phyloP scores from a whole-genome alignment of 2,329 filamentous ascomycete species.

The Neofusicoccum sp. region DNA sequence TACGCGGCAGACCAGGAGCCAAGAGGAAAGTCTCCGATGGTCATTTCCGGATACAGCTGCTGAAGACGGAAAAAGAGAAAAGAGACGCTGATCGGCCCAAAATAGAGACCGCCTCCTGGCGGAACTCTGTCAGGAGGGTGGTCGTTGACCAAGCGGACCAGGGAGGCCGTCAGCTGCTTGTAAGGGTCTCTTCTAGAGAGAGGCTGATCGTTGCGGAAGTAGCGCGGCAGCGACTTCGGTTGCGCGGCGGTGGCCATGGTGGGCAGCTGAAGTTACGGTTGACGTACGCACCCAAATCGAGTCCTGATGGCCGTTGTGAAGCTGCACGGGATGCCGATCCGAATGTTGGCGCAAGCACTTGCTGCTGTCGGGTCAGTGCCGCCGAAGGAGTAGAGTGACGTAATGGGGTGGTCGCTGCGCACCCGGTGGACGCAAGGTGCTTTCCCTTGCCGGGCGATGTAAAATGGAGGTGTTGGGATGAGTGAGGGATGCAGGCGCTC shows the following conservation, averaged over 20 bases:
- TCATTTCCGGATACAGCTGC: conserved; percentile 51
- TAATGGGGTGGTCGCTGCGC: conserved; percentile 13
- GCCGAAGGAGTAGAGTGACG: conserved; percentile 8
- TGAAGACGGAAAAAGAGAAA: conserved; percentile 55
- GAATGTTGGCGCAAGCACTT: conserved; percentile 15
- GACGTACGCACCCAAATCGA: background rate
- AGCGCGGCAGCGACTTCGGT: conserved; percentile 38
- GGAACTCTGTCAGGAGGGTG: conserved; percentile 50
- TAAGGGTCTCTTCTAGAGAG: conserved; percentile 46
- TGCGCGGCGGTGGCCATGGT: conserved; percentile 16
- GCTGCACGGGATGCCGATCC: conserved; percentile 16
- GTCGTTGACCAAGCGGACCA: conserved; percentile 51
- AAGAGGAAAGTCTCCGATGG: conserved; percentile 49
- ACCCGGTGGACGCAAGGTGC: background rate
- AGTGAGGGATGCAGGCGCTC: background rate
- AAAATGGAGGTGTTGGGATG: background rate
- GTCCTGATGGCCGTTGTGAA: conserved; percentile 6
- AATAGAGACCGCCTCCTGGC: conserved; percentile 53
- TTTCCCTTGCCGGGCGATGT: background rate
- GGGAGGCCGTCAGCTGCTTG: conserved; percentile 54
- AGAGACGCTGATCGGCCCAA: conserved; percentile 53
- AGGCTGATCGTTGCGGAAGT: conserved; percentile 45
- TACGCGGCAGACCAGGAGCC: conserved; percentile 55
- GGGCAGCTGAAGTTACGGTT: background rate
- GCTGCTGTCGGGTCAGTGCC: conserved; percentile 8